Percentiles rank a stretch among this genome's conserved stretches.
These are phyloP conservation scores for Rhodocollybia butyracea DNA, from an alignment of 768 basidiomycete species.

Conservation along the genomic window DNA sequence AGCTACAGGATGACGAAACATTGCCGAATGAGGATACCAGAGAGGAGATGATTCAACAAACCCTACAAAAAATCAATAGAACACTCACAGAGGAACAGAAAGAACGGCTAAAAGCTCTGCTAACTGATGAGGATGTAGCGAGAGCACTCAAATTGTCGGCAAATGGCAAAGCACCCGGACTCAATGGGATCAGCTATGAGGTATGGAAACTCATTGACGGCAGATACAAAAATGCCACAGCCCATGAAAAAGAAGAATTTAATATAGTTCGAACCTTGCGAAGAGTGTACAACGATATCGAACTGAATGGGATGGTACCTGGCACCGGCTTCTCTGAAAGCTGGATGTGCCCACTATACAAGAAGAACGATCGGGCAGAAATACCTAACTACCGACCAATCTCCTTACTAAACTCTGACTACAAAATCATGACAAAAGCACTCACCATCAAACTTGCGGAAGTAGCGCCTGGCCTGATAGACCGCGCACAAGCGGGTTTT, in stretches of 20 bases:
- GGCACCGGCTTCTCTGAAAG: slow-evolving; percentile 24
- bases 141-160: background rate
- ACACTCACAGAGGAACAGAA: background rate
- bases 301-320: slow-evolving; percentile 15
- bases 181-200: slow-evolving; percentile 15
- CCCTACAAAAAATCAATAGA: background rate
- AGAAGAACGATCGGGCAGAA: slow-evolving; percentile 30
- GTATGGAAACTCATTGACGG: background rate
- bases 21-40: background rate
- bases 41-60: background rate
- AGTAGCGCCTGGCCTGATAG: slow-evolving; percentile 20
- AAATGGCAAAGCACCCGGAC: background rate
- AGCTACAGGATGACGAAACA: background rate
- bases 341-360: slow-evolving; percentile 39
- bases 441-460: slow-evolving; percentile 20
- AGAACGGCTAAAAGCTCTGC: background rate
- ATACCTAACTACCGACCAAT: slow-evolving; percentile 37
- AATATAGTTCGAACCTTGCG: slow-evolving; percentile 3
- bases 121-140: background rate
- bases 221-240: background rate
- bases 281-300: slow-evolving; percentile 20
- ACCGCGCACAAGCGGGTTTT: slow-evolving; percentile 38
- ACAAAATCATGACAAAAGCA: slow-evolving; percentile 30
- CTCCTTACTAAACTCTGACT: slow-evolving; percentile 33
- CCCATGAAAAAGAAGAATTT: slow-evolving; percentile 3